Evolutionary conservation across 768 basidiomycete genomes (phyloP).

Genomic region (Trametes villosa): DNA sequence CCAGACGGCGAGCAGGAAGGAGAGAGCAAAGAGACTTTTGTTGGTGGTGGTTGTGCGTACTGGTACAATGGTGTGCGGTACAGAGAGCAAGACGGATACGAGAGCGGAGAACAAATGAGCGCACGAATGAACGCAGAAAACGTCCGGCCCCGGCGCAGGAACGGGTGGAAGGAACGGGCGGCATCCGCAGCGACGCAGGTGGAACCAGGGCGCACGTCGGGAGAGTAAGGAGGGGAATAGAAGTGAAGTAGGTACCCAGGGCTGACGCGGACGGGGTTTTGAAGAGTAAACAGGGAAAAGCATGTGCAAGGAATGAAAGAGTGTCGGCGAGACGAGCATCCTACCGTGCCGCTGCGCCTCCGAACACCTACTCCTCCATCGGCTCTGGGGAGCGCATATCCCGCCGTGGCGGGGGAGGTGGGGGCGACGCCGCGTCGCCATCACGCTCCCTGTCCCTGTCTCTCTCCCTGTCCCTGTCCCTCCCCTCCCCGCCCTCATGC

Average conservation of each 20-base stretch:
- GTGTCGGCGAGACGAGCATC: no score
- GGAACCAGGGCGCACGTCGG: no score
- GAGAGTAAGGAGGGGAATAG: no score
- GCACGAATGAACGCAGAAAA: conserved; percentile 1
- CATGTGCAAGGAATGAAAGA: no score
- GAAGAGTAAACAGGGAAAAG: no score
- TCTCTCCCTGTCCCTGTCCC: conserved; percentile 11
- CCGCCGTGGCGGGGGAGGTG: conserved; percentile 3
- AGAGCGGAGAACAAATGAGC: background rate
- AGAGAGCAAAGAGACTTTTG: conserved; percentile 5
- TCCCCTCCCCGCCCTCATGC: conserved; percentile 2
- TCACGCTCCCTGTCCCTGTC: conserved; percentile 18
- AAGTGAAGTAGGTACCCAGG: no score
- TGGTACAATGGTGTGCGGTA: conserved; percentile 16
- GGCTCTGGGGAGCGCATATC: conserved; percentile 21
- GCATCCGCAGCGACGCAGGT: background rate
- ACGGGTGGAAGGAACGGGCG: background rate
- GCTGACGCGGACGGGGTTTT: no score
- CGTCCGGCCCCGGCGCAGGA: background rate
- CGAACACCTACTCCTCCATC: conserved; percentile 15
- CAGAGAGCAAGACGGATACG: conserved; percentile 10
- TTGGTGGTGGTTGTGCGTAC: conserved; percentile 8
- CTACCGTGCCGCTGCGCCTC: background rate
- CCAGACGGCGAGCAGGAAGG: background rate
- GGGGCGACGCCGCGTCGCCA: conserved; percentile 1